phyloP scores from a whole-genome alignment of 768 basidiomycete species.

The Pleurotus eryngii region DNA sequence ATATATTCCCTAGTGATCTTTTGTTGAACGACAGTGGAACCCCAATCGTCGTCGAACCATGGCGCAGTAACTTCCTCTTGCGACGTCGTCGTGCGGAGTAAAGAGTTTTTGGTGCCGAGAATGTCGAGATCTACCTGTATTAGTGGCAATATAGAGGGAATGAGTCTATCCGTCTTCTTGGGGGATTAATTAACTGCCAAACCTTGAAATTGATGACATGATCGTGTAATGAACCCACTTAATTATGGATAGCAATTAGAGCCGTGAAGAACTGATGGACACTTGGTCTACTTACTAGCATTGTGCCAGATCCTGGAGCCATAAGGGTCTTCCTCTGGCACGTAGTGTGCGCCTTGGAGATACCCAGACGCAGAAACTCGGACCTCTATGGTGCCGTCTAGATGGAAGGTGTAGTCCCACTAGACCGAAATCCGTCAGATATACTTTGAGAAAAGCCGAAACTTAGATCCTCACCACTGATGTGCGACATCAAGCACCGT shows the following conservation, averaged over 20 bases:
- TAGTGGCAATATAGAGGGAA: neutral
- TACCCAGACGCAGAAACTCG: slow-evolving; percentile 66
- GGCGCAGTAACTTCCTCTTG: slow-evolving; percentile 47
- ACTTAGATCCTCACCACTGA: slow-evolving; percentile 26
- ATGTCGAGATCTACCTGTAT: slow-evolving; percentile 63
- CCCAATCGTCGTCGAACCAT: slow-evolving; percentile 66
- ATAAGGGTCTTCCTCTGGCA: slow-evolving; percentile 43
- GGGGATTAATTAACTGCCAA: neutral
- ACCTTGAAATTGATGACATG: slow-evolving; percentile 65
- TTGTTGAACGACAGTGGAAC: slow-evolving; percentile 50
- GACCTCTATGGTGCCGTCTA: slow-evolving; percentile 70
- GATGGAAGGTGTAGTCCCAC: slow-evolving; percentile 66
- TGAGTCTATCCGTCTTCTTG: too few species aligned
- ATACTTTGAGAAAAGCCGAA: neutral
- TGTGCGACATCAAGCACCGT: neutral
- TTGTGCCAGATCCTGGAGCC: slow-evolving; percentile 54
- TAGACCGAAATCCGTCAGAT: slow-evolving; percentile 14
- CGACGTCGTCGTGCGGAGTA: slow-evolving; percentile 46
- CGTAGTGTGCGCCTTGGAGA: slow-evolving; percentile 63
- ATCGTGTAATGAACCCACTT: slow-evolving; percentile 67
- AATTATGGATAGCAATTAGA: neutral
- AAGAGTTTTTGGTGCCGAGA: slow-evolving; percentile 54
- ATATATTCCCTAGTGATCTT: slow-evolving; percentile 46
- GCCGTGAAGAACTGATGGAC: neutral
- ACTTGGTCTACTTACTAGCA: slow-evolving; percentile 38